Evolutionary conservation across 495 filamentous ascomycete genomes (phyloP), one percentile per base, ranked within the genome.

Genomic region (Corynascus novoguineensis): DNA sequence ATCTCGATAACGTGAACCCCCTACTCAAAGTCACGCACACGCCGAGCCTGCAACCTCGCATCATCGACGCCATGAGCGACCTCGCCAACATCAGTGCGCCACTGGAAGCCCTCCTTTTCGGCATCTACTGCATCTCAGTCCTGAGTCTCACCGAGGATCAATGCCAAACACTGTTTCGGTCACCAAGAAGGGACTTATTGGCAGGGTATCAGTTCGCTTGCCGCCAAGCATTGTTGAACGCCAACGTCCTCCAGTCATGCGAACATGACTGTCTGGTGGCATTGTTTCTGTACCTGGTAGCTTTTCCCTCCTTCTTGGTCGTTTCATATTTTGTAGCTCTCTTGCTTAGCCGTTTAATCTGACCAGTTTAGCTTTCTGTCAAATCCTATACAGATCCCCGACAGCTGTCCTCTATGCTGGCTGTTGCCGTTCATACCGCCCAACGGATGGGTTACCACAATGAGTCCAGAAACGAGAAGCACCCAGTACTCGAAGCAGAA

Each of bases 211-310:
- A 76, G 42, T 76, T 75, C 48, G 78, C 68, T 4, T 83, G 80
- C 64, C 78, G 80, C 58, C 78, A 83, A 68, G 79, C 80, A 10
- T 66, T 86, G 32, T 35, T 73, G 19, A 80, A 78, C 21, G 75
- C 68, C 58, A 61, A 62, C 0, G 73, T 76, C 59, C 58, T 82
- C 45, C 71, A 73, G 22, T 67, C 73, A 1, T 59, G 50, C n/a
- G 75, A 84, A 67, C 75, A 73, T 11, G 78, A 83, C 15, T 79
- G 73, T 62, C 68, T 86, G 62, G 83, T 80, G 0, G 83, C 83
- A 24, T 75, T 84, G n/a, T 81, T 68, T 62, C 72, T 86, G 6
- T 83, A 82, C 59, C 64, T 84, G 40, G 83, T 85, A 66, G 64
- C 4, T 29, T 12, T 17, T 3, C 14, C 15, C 12, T 3, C 14